A percentile compares a stretch with the other conserved stretches of the same genome.
These are phyloP conservation scores for Suhomyces pyralidae DNA, from an alignment of 805 yeast genomes.

Conservation along the genomic window DNA sequence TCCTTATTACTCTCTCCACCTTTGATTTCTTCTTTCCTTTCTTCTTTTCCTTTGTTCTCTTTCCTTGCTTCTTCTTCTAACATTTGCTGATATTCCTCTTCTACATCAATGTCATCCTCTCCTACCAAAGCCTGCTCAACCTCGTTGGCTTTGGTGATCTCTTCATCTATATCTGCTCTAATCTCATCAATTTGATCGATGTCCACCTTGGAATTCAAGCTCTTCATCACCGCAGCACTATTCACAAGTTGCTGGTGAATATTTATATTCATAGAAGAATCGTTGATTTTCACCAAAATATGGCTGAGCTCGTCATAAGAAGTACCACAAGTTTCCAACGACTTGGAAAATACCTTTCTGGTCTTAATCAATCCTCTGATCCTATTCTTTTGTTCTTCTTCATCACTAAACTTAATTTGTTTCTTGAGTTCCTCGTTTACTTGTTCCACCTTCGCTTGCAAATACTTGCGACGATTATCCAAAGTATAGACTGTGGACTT, in stretches of 20 bases:
- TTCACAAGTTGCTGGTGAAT: conserved; percentile 24
- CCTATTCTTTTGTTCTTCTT: conserved; percentile 14
- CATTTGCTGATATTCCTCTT: conserved; percentile 26
- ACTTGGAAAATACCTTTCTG: conserved; percentile 12
- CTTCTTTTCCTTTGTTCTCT: background rate
- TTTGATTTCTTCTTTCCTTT: background rate
- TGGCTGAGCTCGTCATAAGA: conserved; percentile 20
- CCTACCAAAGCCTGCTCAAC: conserved; percentile 22
- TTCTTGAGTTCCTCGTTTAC: conserved; percentile 8
- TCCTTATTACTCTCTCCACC: background rate
- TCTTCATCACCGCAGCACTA: conserved; percentile 24
- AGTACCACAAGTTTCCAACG: conserved; percentile 16
- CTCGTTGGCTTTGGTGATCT: conserved; percentile 26
- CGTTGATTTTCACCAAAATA: conserved; percentile 32
- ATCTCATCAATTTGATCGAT: conserved; percentile 26
- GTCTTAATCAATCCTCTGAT: conserved; percentile 16
- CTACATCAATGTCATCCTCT: conserved; percentile 25
- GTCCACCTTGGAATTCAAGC: conserved; percentile 26
- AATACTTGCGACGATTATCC: conserved; percentile 13
- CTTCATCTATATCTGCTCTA: conserved; percentile 27
- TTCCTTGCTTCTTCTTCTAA: conserved; percentile 13
- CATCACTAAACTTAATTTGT: background rate
- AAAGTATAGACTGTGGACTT: conserved; percentile 19
- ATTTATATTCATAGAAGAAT: conserved; percentile 28
- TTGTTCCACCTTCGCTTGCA: conserved; percentile 19